Base-by-base conservation (phyloP, 495 filamentous ascomycete genomes). In the Diplogelasinospora grovesii region DNA sequence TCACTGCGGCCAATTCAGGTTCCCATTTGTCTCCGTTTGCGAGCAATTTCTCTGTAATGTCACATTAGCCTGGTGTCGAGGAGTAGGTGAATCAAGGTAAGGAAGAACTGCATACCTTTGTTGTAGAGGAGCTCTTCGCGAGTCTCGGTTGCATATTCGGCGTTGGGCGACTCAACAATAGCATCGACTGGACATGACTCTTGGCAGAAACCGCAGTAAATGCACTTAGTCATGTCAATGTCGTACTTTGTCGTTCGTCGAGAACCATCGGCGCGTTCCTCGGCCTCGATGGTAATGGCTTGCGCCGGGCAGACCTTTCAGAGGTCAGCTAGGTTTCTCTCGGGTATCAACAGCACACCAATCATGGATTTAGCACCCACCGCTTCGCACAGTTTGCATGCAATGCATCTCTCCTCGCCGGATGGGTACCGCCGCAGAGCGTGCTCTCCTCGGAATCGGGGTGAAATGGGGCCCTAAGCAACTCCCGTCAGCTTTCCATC, bases 151-250 rank as follows among this genome's bases (percentile, higher is more conserved):
- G 92, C 86, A 59, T 97, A 98, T 68, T 98, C 92, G 39, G 89
- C 90, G 59, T 98, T 98, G 45, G 93, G 88, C 13, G 83, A 85
- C 65, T 95, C 89, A 29, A 98, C 92, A 62, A 98, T 97, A 24
- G 92, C 92, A 66, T 98, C 92, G 22, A 97, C 92, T 21, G 92
- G 92, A 68, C 92, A 98, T 49, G 86, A 93, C 73, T 98, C 92
- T 69, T 98, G 92, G 75, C 92, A 98, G 73, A 93, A 93, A 10
- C 92, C 92, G 61, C 92, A 98, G 76, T 97, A 98, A 62, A 98
- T 98, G 68, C 92, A 98, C 74, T 98, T 98, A 59, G 92, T 97
- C 92, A 98, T 98, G 73, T 98, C 92, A 63, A 98, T 95, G 69
- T 98, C 92, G 68, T 98, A 98, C 59, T 89, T 79, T 36, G 90